Evolutionary conservation across 306 rosid genomes (phyloP), one percentile per base, ranked within the genome.

Genomic region (Rosa lucieae): DNA sequence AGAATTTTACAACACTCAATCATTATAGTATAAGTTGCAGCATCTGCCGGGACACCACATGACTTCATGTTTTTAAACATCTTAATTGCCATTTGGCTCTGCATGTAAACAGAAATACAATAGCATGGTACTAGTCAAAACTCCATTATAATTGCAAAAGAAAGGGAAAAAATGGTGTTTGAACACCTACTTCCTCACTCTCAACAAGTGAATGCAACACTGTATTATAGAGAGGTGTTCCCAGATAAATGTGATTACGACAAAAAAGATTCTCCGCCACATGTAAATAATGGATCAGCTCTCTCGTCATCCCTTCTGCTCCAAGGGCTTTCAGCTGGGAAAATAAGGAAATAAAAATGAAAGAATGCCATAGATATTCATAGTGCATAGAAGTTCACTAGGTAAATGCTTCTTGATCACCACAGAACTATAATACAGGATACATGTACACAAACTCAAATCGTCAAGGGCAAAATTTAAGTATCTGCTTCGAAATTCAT

Each of bases 301-400:
- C 91, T 82, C 67, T 79, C 78, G 80, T 86, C 97, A 94, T 94
- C 74, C 91, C 89, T 84, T 92, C 97, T 74, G 87, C 86, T 80
- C 98, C 98, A 63, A 94, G 86, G 85, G 93, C 94, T 72, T 78
- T 90, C 86, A 94, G 77, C 98, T 90, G 87, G 70, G 62, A 79
- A 32, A 61, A 68, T 12, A 79, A 69, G 51, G 47, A 62, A 44
- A 26, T 4, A 32, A 75, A 82, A 55, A 83, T 37, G 43, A 70
- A 59, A 58, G 77, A 68, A 58, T 65, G 8, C 51, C 72, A 84
- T 15, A 42, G 49, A 55, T 17, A 70, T 23, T 70, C 3, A 32
- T 44, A 8, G 67, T 61, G 67, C 39, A 61, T 61, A 23, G 2
- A 66, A 66, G 70, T 65, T 37, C 47, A 66, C 46, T 37, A 13